A percentile compares a stretch with the other conserved stretches of the same genome.
Conservation (phyloP, 129 eudicot genomes). For the Glebionis coronaria region DNA sequence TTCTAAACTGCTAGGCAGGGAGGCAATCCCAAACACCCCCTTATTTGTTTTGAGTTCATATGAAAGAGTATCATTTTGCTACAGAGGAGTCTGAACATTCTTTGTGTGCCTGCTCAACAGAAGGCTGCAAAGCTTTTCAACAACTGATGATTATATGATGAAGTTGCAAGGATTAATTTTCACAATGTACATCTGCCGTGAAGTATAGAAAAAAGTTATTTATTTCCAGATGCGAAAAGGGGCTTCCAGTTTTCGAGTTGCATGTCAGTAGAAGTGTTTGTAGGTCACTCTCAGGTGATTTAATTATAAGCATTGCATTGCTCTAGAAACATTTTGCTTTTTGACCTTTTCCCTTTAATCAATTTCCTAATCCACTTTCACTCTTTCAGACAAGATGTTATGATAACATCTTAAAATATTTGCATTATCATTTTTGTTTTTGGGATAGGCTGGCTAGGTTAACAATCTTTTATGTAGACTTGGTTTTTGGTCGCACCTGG, state of each 20-base stretch:
- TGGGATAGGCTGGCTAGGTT: too few relatives aligned
- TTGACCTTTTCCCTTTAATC: conserved; percentile 2
- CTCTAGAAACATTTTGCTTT: conserved; percentile 17
- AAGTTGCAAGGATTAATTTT: conserved; percentile 12
- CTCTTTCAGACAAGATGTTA: conserved; percentile 18
- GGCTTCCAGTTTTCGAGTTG: conserved; percentile 24
- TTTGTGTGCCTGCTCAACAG: conserved; percentile 13
- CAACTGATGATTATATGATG: conserved; percentile 11
- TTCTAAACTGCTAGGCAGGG: too few relatives aligned
- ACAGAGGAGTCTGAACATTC: too few relatives aligned
- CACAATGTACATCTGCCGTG: conserved; percentile 9
- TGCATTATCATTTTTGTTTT: conserved; percentile 7
- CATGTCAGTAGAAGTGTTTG: background rate
- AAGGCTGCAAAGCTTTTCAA: conserved; percentile 27
- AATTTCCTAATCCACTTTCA: background rate
- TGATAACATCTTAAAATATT: background rate
- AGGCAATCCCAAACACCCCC: too few relatives aligned
- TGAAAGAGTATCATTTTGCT: too few relatives aligned
- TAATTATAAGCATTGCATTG: conserved; percentile 15
- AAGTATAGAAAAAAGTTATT: background rate
- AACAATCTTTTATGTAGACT: too few relatives aligned
- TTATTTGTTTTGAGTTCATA: too few relatives aligned
- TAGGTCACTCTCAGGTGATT: conserved; percentile 22
- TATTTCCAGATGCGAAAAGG: conserved; percentile 14
- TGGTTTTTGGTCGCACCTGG: too few relatives aligned